phyloP scores from a whole-genome alignment of 2,329 filamentous ascomycete species.

The Thermomyces lanuginosus region DNA sequence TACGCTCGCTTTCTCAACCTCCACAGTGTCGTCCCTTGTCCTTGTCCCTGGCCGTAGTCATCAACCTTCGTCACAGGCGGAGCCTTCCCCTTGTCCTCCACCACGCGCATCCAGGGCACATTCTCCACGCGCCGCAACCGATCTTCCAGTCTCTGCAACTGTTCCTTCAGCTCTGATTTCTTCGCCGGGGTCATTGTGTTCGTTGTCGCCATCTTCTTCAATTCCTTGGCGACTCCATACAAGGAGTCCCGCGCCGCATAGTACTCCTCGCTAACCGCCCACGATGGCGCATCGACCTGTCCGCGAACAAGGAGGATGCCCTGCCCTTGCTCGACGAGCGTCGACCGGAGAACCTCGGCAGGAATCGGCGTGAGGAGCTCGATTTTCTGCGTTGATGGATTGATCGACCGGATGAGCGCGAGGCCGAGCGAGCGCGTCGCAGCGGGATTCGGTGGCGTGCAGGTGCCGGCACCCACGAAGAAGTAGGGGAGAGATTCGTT shows the following conservation, averaged over 20 bases:
- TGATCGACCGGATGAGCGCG: conserved; percentile 28
- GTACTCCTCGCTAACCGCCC: conserved; percentile 30
- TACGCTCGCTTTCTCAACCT: conserved; percentile 25
- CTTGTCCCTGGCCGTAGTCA: conserved; percentile 10
- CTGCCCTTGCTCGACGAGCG: conserved; percentile 19
- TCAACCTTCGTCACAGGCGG: too few relatives aligned
- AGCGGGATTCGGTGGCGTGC: conserved; percentile 30
- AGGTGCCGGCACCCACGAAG: conserved; percentile 24
- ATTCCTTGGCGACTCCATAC: conserved; percentile 14
- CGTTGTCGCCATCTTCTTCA: conserved; percentile 2
- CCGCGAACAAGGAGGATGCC: conserved; percentile 35
- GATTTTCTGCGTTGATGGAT: conserved; percentile 23
- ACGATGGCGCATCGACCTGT: conserved; percentile 28
- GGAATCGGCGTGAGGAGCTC: conserved; percentile 35
- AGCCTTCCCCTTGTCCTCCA: too few relatives aligned
- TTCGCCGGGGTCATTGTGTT: conserved; percentile 1
- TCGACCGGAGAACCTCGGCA: conserved; percentile 12
- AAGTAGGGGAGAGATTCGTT: conserved; percentile 36
- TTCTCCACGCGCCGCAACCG: conserved; percentile 21
- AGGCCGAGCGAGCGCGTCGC: conserved; percentile 35
- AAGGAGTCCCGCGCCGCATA: conserved; percentile 23
- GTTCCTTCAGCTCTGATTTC: conserved; percentile 7
- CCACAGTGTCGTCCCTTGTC: conserved; percentile 20
- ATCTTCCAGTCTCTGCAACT: conserved; percentile 17
- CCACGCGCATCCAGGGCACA: conserved; percentile 27